phyloP scores from a whole-genome alignment of 164 flowering plant species.

The Piper betle region DNA sequence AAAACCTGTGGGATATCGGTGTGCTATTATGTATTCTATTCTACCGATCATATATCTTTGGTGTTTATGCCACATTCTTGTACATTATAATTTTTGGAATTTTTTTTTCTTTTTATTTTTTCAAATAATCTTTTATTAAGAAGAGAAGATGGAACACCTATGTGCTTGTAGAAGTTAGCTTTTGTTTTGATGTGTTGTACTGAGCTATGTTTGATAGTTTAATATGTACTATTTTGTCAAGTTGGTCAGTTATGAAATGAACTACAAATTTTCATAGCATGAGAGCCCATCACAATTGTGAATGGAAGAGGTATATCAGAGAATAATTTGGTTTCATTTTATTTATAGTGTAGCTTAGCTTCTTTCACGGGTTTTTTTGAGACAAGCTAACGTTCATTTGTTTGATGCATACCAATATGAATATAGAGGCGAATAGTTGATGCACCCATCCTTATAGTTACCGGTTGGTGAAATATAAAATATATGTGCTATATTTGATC shows the following conservation, averaged over 20 bases:
- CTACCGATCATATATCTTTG: not conserved
- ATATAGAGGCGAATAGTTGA: no score
- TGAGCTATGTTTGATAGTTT: not conserved
- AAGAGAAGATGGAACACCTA: not conserved
- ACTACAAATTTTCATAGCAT: slow-evolving; percentile 46
- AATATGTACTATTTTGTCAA: slow-evolving; percentile 20
- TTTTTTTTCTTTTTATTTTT: not conserved
- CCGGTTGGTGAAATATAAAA: no score
- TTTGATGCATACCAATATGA: not conserved
- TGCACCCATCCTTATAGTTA: no score
- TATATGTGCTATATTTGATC: no score
- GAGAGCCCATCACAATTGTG: slow-evolving; percentile 46
- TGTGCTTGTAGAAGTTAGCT: no score
- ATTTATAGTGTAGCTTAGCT: not conserved
- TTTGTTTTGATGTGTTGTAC: not conserved
- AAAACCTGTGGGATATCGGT: not conserved
- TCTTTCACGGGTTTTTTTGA: not conserved
- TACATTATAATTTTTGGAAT: no score
- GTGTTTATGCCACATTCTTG: not conserved
- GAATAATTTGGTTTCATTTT: not conserved
- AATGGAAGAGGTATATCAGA: slow-evolving; percentile 29
- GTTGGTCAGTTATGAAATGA: slow-evolving; percentile 60
- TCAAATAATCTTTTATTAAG: no score
- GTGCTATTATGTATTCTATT: not conserved
- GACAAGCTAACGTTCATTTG: not conserved